These are phyloP conservation scores for Dryadomyces quercus-mongolicae DNA, from an alignment of 2,329 filamentous ascomycete genomes.

Conservation along the genomic window DNA sequence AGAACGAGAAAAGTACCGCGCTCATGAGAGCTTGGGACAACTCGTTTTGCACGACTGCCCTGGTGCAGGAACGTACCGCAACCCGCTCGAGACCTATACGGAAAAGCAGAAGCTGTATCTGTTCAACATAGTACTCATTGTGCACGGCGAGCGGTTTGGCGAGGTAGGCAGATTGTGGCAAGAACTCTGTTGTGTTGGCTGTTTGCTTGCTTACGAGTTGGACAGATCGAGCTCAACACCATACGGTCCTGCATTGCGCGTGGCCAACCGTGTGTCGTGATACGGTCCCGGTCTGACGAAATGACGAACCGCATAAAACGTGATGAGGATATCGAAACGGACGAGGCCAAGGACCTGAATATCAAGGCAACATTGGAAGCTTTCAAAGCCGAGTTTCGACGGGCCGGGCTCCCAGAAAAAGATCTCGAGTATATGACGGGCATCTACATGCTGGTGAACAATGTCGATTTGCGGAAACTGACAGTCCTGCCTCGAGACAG, in stretches of 20 bases:
- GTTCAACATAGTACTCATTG: neutral
- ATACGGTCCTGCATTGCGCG: neutral
- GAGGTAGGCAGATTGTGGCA: neutral
- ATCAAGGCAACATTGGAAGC: neutral
- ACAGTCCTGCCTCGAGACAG: neutral
- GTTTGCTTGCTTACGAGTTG: neutral
- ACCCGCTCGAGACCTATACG: neutral
- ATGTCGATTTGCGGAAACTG: neutral
- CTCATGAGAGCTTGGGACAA: neutral
- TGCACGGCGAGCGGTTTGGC: neutral
- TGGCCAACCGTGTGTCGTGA: neutral
- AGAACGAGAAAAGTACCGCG: neutral
- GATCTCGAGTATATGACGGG: neutral
- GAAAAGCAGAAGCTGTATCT: neutral
- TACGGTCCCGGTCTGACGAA: neutral
- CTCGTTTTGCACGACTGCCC: neutral
- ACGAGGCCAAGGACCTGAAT: neutral
- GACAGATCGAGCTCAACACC: neutral
- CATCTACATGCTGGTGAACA: neutral
- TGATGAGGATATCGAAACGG: neutral
- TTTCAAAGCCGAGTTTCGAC: neutral
- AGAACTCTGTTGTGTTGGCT: neutral
- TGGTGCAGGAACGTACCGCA: neutral
- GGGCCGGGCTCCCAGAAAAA: neutral
- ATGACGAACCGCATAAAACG: neutral